A percentile compares a stretch with the other conserved stretches of the same genome.
These are phyloP conservation scores for Gastrodia elata DNA, from an alignment of 106 monocot genomes.

Conservation along the genomic window DNA sequence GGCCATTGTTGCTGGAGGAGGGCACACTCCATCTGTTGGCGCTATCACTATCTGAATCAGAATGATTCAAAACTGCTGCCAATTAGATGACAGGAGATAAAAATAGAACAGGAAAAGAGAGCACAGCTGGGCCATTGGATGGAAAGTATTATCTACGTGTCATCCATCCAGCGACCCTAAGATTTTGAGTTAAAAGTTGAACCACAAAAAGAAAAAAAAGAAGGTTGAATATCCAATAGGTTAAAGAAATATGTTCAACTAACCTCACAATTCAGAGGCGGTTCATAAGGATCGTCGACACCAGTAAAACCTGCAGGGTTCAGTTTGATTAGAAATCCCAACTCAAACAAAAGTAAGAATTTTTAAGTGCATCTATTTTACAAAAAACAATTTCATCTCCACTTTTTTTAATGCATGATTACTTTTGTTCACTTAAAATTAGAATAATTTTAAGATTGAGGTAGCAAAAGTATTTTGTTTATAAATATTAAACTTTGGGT, in stretches of 20 bases:
- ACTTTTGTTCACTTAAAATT: too few relatives aligned
- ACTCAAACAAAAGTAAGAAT: too few relatives aligned
- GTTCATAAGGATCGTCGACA: conserved; percentile 88
- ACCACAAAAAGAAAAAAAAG: neutral
- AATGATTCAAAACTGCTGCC: neutral
- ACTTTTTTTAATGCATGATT: too few relatives aligned
- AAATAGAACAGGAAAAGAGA: neutral
- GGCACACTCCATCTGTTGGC: conserved; percentile 3
- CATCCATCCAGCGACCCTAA: too few relatives aligned
- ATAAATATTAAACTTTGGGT: too few relatives aligned
- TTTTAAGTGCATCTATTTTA: too few relatives aligned
- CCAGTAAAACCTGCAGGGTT: conserved; percentile 75
- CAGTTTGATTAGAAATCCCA: too few relatives aligned
- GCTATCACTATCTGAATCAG: conserved; percentile 5
- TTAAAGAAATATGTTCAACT: neutral
- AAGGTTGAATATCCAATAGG: neutral
- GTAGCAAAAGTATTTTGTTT: too few relatives aligned
- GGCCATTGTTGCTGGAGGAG: neutral
- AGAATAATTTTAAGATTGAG: too few relatives aligned
- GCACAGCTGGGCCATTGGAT: too few relatives aligned
- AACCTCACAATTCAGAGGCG: conserved; percentile 22
- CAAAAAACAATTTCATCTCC: too few relatives aligned
- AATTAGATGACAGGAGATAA: neutral
- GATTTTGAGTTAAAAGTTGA: neutral
- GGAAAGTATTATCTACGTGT: too few relatives aligned